Percentiles rank a stretch among this genome's conserved stretches.
These are phyloP conservation scores for Trichoderma brevicompactum DNA, from an alignment of 2,329 filamentous ascomycete species.

Conservation along the genomic window DNA sequence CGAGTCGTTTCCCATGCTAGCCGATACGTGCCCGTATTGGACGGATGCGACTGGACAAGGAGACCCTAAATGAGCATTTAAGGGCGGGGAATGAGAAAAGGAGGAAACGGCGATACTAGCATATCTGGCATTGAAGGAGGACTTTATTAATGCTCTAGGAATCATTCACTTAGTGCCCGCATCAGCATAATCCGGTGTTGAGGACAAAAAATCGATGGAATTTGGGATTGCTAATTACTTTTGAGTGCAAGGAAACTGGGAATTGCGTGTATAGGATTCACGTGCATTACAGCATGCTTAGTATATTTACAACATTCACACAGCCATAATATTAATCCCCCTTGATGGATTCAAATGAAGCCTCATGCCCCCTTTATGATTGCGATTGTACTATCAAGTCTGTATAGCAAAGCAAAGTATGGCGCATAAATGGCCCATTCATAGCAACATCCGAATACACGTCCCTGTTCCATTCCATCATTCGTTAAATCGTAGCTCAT, in stretches of 20 bases:
- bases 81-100: not conserved
- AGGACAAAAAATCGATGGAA: not conserved
- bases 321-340: not conserved
- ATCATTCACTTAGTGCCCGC: too few relatives aligned
- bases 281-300: not conserved
- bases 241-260: not conserved
- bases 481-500: too few relatives aligned
- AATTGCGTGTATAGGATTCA: not conserved
- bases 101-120: not conserved
- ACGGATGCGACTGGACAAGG: not conserved
- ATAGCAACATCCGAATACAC: too few relatives aligned
- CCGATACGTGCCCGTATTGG: conserved; percentile 18
- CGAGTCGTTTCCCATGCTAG: conserved; percentile 61
- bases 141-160: too few relatives aligned
- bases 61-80: not conserved
- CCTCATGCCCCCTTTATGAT: not conserved
- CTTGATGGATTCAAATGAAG: not conserved
- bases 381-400: not conserved
- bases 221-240: not conserved
- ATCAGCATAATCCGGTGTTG: not conserved
- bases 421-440: too few relatives aligned
- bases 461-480: too few relatives aligned
- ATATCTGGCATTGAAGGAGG: not conserved
- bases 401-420: not conserved
- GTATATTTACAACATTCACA: not conserved